A percentile compares a stretch with the other conserved stretches of the same genome.
phyloP scores from a whole-genome alignment of 2,329 filamentous ascomycete genomes.

The Coccinonectria pachysandricola region DNA sequence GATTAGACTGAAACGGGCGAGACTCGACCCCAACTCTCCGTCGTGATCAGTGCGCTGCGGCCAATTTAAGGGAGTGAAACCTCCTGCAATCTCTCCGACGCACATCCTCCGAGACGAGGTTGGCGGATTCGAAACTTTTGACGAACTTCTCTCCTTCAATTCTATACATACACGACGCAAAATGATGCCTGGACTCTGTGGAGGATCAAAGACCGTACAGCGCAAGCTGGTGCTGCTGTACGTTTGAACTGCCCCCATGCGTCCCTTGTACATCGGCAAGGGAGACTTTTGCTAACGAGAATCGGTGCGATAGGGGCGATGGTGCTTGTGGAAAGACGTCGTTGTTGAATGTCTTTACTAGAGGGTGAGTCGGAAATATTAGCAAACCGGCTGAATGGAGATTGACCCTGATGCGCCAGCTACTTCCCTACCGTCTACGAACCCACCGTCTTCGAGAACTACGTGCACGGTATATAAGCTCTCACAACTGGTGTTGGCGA shows the following conservation, averaged over 20 bases:
- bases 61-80: no score
- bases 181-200: conserved; percentile 38
- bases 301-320: conserved; percentile 81
- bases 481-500: no score
- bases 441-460: conserved; percentile 97
- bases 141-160: no score
- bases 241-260: conserved; percentile 8
- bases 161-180: conserved; percentile 4
- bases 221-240: conserved; percentile 92
- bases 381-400: no score
- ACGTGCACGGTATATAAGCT: conserved; percentile 82
- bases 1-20: no score
- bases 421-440: conserved; percentile 99
- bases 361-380: conserved; percentile 58
- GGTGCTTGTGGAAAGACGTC: conserved; percentile 97
- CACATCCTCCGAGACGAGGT: no score
- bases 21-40: no score
- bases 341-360: conserved; percentile 92
- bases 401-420: conserved; percentile 36
- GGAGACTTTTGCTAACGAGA: no score
- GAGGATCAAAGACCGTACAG: conserved; percentile 76
- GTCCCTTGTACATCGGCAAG: neutral
- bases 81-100: no score
- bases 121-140: no score
- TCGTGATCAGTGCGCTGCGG: no score